These are phyloP conservation scores for Naumovozyma baii DNA, from an alignment of 805 yeast species.

Conservation along the genomic window DNA sequence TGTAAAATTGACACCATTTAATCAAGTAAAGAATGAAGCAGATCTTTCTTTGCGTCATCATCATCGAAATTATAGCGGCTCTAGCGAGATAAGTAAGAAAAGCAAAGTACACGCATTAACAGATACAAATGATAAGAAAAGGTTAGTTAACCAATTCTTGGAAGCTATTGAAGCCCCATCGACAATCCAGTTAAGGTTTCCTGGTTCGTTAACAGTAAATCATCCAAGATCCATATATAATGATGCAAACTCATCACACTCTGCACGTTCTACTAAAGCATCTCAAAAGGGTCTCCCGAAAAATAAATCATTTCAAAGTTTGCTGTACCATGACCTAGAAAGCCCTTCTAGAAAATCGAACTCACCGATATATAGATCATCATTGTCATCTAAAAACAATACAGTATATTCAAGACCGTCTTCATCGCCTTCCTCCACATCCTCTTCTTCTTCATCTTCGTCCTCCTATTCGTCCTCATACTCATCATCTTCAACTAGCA, in stretches of 20 bases:
- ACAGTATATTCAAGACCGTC: conserved; percentile 2
- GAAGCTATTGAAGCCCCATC: conserved; percentile 19
- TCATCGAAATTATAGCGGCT: background rate
- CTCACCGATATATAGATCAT: conserved; percentile 1
- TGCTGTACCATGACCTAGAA: conserved; percentile 17
- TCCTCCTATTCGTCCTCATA: conserved; percentile 7
- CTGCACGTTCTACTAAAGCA: background rate
- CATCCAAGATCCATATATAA: background rate
- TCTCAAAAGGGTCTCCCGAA: background rate
- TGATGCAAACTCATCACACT: background rate
- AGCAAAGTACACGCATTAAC: background rate
- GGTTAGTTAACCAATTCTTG: conserved; percentile 23
- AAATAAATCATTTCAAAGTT: conserved; percentile 15
- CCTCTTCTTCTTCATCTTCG: conserved; percentile 7
- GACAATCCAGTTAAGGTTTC: conserved; percentile 3
- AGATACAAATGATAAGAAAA: conserved; percentile 12
- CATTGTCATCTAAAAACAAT: too few relatives aligned
- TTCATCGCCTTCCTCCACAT: conserved; percentile 5
- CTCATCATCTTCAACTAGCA: conserved; percentile 4
- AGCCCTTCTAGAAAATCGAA: conserved; percentile 1
- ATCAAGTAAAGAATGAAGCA: background rate
- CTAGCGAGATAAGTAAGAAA: background rate
- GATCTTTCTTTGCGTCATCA: background rate
- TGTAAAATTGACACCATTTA: background rate
- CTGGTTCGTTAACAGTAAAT: background rate